Conservation (phyloP, 192 early-diverging fungal genomes). For the Linnemannia hyalina region DNA sequence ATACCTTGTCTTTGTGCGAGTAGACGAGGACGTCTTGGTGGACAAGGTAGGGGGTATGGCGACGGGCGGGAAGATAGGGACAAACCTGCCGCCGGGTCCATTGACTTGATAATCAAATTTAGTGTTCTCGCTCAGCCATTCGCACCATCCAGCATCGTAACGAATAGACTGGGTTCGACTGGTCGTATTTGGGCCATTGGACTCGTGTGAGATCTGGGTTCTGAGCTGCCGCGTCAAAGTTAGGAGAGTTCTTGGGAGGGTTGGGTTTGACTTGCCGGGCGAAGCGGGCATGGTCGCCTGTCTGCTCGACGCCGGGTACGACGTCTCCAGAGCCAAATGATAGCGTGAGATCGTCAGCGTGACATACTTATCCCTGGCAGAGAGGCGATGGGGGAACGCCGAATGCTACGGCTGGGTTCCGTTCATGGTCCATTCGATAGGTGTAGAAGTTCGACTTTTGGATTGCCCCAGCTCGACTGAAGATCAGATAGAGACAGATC, state of each 20-base stretch:
- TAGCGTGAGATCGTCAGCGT: conserved; percentile 12
- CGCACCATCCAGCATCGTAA: conserved; percentile 2
- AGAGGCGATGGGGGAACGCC: not conserved
- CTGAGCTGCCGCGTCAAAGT: not conserved
- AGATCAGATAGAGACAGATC: conserved; percentile 1
- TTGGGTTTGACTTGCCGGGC: conserved; percentile 27
- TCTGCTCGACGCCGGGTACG: not conserved
- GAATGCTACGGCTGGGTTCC: not conserved
- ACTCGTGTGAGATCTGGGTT: conserved; percentile 6
- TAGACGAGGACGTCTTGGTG: not conserved
- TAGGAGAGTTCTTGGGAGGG: not conserved
- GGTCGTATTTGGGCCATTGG: conserved; percentile 8
- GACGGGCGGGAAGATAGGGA: conserved; percentile 8
- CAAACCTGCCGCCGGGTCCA: not conserved
- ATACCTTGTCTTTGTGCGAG: not conserved
- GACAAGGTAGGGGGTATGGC: not conserved
- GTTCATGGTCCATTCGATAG: conserved; percentile 13
- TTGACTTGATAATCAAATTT: conserved; percentile 17
- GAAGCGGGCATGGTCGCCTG: conserved; percentile 20
- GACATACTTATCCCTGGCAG: not conserved
- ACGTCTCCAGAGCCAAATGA: conserved; percentile 9
- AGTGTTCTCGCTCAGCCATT: conserved; percentile 15
- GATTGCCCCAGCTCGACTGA: not conserved
- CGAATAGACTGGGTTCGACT: not conserved
- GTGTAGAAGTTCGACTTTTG: conserved; percentile 3